Percentiles rank a stretch among this genome's conserved stretches.
phyloP scores from a whole-genome alignment of 108 stramenopile species.

The Cylindrotheca closterium region DNA sequence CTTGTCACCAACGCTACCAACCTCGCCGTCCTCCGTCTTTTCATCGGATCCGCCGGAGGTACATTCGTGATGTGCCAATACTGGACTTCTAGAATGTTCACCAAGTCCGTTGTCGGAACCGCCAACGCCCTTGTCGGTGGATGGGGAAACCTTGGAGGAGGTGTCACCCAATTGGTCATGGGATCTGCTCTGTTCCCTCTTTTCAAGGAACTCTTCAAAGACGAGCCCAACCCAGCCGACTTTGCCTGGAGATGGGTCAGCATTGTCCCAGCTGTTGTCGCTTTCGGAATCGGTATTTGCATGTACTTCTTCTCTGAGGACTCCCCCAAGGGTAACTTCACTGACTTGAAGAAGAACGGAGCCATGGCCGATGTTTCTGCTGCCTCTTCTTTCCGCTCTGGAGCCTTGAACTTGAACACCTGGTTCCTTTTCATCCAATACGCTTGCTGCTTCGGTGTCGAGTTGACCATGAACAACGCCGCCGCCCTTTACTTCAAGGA shows the following conservation, averaged over 20 bases:
- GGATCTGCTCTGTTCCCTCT: conserved; percentile 60
- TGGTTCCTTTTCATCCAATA: conserved; percentile 89
- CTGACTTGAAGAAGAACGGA: conserved; percentile 71
- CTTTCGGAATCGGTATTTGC: conserved; percentile 36
- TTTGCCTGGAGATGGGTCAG: conserved; percentile 75
- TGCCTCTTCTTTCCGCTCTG: conserved; percentile 60
- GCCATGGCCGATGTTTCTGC: conserved; percentile 76
- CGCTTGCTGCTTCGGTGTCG: conserved; percentile 90
- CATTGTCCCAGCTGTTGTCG: conserved; percentile 75
- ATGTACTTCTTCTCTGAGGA: conserved; percentile 69
- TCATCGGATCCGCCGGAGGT: conserved; percentile 80
- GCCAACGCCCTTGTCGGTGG: conserved; percentile 84
- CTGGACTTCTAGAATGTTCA: conserved; percentile 84
- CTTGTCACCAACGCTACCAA: conserved; percentile 50
- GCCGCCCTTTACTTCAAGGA: conserved; percentile 80
- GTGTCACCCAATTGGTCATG: conserved; percentile 73
- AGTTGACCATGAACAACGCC: conserved; percentile 89
- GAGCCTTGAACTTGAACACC: conserved; percentile 77
- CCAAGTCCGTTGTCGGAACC: conserved; percentile 80
- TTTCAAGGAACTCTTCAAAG: conserved; percentile 50
- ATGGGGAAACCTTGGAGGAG: conserved; percentile 93
- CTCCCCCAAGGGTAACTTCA: conserved; percentile 84
- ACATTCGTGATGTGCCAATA: conserved; percentile 88
- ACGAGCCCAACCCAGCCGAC: conserved; percentile 52
- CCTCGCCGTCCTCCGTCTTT: conserved; percentile 65